Conservation (phyloP, 148 eudicot genomes). For the Fagopyrum homotropicum region DNA sequence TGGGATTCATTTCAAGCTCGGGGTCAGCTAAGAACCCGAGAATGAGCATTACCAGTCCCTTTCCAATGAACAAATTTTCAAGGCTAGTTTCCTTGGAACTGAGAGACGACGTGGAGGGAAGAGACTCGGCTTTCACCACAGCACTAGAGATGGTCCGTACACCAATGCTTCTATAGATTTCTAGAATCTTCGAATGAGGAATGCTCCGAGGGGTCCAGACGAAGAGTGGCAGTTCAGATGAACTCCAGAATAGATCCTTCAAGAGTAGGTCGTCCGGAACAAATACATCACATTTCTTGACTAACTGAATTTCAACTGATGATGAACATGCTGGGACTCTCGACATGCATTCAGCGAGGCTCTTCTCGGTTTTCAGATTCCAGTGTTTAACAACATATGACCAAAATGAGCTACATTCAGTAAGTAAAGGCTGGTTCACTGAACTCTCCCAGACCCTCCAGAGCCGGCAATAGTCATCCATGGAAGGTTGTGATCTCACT, state of each 20-base stretch:
- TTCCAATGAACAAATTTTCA: conserved; percentile 26
- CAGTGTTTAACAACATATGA: conserved; percentile 23
- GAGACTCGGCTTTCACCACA: conserved; percentile 23
- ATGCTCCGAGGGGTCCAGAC: conserved; percentile 54
- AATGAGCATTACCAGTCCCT: conserved; percentile 42
- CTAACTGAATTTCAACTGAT: conserved; percentile 25
- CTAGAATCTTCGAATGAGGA: conserved; percentile 31
- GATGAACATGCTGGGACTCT: conserved; percentile 44
- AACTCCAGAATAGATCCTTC: conserved; percentile 36
- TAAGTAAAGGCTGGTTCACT: conserved; percentile 17
- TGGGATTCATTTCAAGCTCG: conserved; percentile 26
- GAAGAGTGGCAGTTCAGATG: conserved; percentile 30
- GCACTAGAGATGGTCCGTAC: conserved; percentile 42
- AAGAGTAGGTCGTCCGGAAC: conserved; percentile 56
- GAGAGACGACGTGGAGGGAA: conserved; percentile 11
- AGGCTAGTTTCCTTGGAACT: conserved; percentile 16
- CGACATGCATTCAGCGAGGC: conserved; percentile 18
- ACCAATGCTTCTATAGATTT: conserved; percentile 45
- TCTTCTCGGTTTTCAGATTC: conserved; percentile 20
- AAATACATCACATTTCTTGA: conserved; percentile 39
- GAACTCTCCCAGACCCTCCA: conserved; percentile 65
- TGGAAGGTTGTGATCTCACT: conserved; percentile 40
- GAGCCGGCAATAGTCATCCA: conserved; percentile 44
- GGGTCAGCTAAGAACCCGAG: conserved; percentile 48
- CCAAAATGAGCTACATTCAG: conserved; percentile 55